Evolutionary conservation across 1,284 basidiomycete species (phyloP), one percentile per base, ranked within the genome.

Genomic region (Sporisorium iseilematis-ciliati): DNA sequence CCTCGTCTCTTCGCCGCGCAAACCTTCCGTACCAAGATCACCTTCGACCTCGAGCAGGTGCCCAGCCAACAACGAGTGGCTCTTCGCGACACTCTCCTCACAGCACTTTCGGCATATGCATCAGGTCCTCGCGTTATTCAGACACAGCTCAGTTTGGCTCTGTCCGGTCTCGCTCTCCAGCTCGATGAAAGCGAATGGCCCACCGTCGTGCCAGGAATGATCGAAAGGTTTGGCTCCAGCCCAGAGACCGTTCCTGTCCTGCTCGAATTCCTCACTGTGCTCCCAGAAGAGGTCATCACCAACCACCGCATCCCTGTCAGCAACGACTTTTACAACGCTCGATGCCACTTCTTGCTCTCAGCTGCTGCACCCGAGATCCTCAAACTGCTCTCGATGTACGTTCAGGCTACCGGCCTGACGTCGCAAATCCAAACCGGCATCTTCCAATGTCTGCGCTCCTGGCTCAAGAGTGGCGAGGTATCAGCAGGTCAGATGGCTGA

Each of bases 1-100:
- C 93, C 93, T 38, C 93, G 95, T 82, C 87, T 98, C 52, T 98
- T 99, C 84, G 94, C 95, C 18, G 94, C 96, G 0, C 97, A 99
- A 87, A 99, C 97, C 0, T 94, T 99, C 85, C 89, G 96, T 82
- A 89, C 92, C 65, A 99, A 99, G 65, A 94, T 98, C 79, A 94
- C 92, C 8, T 99, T 95, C 86, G 97, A 99, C 89, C 90, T 99
- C 51, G 87, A 92, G 60, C 93, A 98, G 89, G 91, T 99, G 42
- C 90, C 93, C 71, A 83, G 87, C 12, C 87, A 89, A 50, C 90
- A 94, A 71, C 87, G 92, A 4, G 88, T 91, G n/a, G 88, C 91
- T 7, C 88, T 99, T 49, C 90, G 94, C 54, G 94, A 97, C 85
- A 96, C 94, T 1, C 88, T 99, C 60, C 85, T 98, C 65, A 86